Percentiles rank a stretch among this genome's conserved stretches.
These are phyloP conservation scores for Erodium texanum DNA, from an alignment of 441 rosid genomes.

Conservation along the genomic window DNA sequence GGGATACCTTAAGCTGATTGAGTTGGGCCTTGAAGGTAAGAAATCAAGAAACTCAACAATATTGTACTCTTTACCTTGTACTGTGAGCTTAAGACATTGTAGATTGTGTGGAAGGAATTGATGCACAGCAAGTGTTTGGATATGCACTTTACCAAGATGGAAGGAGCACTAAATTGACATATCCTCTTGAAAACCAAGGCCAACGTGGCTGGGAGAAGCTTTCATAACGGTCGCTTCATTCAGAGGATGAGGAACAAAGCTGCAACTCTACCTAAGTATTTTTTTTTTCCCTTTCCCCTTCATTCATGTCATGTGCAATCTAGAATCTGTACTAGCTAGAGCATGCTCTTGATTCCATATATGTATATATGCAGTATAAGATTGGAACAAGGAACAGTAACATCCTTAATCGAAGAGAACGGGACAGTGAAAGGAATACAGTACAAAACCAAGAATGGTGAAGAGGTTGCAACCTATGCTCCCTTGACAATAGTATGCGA, in stretches of 20 bases:
- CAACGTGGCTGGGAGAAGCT: background rate
- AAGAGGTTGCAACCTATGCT: background rate
- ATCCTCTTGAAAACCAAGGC: background rate
- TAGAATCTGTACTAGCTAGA: background rate
- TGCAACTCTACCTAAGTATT: background rate
- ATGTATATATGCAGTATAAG: background rate
- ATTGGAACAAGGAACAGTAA: background rate
- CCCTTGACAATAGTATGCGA: background rate
- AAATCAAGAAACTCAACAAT: background rate
- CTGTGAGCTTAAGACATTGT: background rate
- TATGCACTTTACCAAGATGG: background rate
- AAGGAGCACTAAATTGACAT: background rate
- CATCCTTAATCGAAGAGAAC: background rate
- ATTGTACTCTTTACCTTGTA: background rate
- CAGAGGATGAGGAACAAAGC: background rate
- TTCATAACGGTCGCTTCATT: background rate
- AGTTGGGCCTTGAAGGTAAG: conserved; percentile 6
- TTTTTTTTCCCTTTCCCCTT: background rate
- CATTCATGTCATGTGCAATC: background rate
- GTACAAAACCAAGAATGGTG: background rate
- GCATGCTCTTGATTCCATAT: background rate
- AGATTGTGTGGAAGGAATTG: conserved; percentile 1
- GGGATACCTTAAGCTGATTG: background rate
- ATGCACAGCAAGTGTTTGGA: background rate
- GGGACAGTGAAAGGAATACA: background rate